Base-by-base conservation (phyloP, 2,329 filamentous ascomycete genomes). In the Verticillium isaacii region DNA sequence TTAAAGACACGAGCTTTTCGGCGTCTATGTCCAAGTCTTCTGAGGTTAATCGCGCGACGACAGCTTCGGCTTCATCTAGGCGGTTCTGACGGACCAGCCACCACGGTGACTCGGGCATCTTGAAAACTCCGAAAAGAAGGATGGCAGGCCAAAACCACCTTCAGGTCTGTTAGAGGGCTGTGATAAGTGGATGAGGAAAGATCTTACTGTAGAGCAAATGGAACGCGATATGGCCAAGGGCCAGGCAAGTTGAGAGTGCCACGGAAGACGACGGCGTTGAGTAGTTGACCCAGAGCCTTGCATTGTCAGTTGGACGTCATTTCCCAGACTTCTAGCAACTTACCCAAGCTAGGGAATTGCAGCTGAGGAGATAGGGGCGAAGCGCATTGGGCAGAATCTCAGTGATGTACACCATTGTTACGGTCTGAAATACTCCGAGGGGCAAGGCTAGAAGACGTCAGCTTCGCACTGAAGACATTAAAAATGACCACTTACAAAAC, bases 51-150 rank as follows among this genome's bases (percentile, higher is more conserved):
- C 69, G 66, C 0, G 76, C 75, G n/a, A 56, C 29, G n/a, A 56
- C 54, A 14, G 54, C 15, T 32, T 56, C 14, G 54, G 54, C 56
- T 14, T 69, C 67, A 3, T 70, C 67, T 19, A 68, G 61, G 25
- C 68, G 68, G 11, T 68, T 69, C 32, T 74, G 66, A 3, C 75
- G 71, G 25, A 77, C 71, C 3, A 74, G 70, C 69, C 71, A 77
- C 70, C 74, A 77, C 3, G 77, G 77, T 12, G 72, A 75, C 61
- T 78, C 77, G 0, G 77, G 77, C 7, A 73, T 73, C 29, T 75
- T 68, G 23, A 68, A 52, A 3, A 73, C 67, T 5, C 68, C 68
- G 2, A 75, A 37, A 17, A 78, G 58, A 0, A 77, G 65, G 1
- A 73, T 71, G 1, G 72, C 63, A 1, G 75, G 70, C 69, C 74